Conservation (phyloP, 305 asterid genomes). For the Solanum aculeatissimum region DNA sequence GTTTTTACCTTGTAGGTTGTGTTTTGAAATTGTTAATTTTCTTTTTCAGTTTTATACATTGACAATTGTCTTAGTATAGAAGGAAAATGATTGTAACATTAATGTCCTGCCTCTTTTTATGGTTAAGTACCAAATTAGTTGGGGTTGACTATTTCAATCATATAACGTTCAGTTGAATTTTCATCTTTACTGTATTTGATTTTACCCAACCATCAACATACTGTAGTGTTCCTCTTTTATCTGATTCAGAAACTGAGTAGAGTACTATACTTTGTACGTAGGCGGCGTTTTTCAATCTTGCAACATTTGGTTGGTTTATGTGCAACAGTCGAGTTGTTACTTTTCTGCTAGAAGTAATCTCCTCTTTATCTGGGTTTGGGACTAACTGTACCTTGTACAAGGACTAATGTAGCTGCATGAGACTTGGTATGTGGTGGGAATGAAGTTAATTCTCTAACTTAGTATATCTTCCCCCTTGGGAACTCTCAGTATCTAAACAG, state of each 20-base stretch:
- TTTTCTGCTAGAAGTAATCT: background rate
- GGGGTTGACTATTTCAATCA: background rate
- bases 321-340: background rate
- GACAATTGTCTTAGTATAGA: background rate
- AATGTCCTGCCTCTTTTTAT: background rate
- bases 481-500: background rate
- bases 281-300: background rate
- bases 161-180: background rate
- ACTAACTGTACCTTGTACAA: background rate
- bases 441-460: background rate
- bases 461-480: background rate
- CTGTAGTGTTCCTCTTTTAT: background rate
- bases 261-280: background rate
- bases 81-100: background rate
- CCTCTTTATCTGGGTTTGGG: background rate
- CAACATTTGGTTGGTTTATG: background rate
- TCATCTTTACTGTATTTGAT: background rate
- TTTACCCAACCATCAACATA: background rate
- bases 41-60: background rate
- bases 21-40: background rate
- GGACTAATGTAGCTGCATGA: background rate
- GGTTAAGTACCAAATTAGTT: background rate
- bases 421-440: background rate
- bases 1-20: background rate
- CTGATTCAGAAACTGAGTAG: background rate